A percentile compares a stretch with the other conserved stretches of the same genome.
Evolutionary conservation across 257 asterid genomes (phyloP).

Genomic region (Knoxia roxburghii): DNA sequence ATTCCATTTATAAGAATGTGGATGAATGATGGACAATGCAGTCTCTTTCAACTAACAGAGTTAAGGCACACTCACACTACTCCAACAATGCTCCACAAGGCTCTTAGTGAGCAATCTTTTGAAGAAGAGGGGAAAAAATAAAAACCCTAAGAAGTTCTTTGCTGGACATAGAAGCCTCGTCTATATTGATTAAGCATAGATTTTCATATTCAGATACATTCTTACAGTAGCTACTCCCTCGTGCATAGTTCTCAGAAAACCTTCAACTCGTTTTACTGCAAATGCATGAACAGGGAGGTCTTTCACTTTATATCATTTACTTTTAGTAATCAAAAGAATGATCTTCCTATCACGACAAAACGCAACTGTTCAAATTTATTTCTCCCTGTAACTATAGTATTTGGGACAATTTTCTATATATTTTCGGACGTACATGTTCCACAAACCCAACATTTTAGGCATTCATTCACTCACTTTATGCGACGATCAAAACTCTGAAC

Average conservation of each 20-base stretch:
- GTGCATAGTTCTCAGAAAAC: neutral
- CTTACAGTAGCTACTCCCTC: neutral
- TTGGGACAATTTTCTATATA: neutral
- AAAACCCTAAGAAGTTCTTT: neutral
- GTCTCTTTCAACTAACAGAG: neutral
- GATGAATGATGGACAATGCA: neutral
- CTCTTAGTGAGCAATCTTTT: neutral
- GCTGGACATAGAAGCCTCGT: neutral
- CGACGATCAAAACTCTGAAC: neutral
- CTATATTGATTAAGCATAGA: neutral
- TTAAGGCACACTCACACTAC: neutral
- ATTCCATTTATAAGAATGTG: neutral
- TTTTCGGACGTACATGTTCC: neutral
- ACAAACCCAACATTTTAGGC: neutral
- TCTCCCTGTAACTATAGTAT: neutral
- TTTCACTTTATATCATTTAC: neutral
- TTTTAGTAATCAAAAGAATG: neutral
- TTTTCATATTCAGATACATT: neutral
- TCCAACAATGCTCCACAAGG: neutral
- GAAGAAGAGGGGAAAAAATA: neutral
- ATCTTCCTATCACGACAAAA: neutral
- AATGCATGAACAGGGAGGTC: neutral
- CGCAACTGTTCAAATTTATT: neutral
- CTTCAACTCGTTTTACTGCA: neutral
- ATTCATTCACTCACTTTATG: neutral